Conservation (phyloP, 2,329 filamentous ascomycete genomes). For the Fusarium algeriense region DNA sequence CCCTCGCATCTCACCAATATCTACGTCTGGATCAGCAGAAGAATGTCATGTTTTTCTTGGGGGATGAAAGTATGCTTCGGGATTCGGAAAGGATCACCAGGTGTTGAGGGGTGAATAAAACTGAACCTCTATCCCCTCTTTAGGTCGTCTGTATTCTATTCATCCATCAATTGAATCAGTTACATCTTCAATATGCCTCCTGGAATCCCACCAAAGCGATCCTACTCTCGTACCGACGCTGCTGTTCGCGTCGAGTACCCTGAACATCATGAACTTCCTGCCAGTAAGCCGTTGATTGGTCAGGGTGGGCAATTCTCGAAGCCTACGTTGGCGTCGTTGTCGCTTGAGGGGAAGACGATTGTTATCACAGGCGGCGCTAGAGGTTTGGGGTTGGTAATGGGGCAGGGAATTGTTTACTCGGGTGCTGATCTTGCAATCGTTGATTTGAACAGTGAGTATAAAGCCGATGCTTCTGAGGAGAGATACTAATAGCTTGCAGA, state of each 20-base stretch:
- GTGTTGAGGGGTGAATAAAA: slow-evolving; percentile 10
- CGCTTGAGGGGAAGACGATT: slow-evolving; percentile 83
- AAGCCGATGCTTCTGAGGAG: background rate
- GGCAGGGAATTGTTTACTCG: slow-evolving; percentile 87
- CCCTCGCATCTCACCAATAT: background rate
- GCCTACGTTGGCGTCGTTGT: slow-evolving; percentile 86
- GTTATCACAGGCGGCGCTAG: slow-evolving; percentile 91
- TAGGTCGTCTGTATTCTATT: background rate
- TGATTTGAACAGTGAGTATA: slow-evolving; percentile 83
- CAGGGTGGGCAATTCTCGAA: slow-evolving; percentile 84
- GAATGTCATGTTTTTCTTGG: background rate
- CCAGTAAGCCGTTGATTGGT: slow-evolving; percentile 76
- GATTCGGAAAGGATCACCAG: slow-evolving; percentile 6
- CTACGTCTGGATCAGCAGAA: background rate
- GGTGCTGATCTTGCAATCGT: slow-evolving; percentile 92
- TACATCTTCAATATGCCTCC: slow-evolving; percentile 19
- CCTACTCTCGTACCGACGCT: slow-evolving; percentile 82
- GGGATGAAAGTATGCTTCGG: background rate
- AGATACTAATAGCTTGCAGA: slow-evolving; percentile 60
- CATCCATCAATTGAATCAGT: background rate
- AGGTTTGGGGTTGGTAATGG: slow-evolving; percentile 91
- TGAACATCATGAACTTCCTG: slow-evolving; percentile 77
- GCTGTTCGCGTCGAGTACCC: slow-evolving; percentile 84
- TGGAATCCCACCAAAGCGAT: slow-evolving; percentile 32
- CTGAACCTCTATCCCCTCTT: background rate